Evolutionary conservation across 1,139 yeast genomes (phyloP), one percentile per base, ranked within the genome.

Genomic region (Williopsis jadinii): DNA sequence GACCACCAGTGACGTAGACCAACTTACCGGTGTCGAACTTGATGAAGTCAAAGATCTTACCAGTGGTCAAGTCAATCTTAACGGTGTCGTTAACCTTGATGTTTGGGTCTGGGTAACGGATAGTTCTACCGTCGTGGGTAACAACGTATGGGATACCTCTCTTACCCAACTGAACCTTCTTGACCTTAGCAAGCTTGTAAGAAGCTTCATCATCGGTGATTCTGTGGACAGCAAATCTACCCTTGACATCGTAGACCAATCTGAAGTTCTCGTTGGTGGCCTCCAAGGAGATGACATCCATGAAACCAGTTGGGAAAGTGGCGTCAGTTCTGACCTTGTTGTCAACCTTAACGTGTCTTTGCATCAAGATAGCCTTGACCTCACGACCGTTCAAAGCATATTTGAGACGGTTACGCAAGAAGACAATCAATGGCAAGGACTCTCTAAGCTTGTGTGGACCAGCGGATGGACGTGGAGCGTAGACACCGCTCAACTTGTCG

Each of bases 381-480:
- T 92, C 98, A 77, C 97, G 90, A 68, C 97, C 97, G 83, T 92
- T 92, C 70, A 92, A 83, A 60, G 97, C 97, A 73, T 92, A 92
- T 90, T 90, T 92, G 71, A 92, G 82, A 80, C 97, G 88, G 95
- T 92, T 92, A 84, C 98, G 88, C 70, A 92, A 78, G 81, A 92
- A 92, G 61, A 92, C 92, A 67, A 92, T 80, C 75, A 92, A 84
- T 69, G 98, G 98, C 68, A 92, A 84, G 51, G 97, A 92, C 79
- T 92, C 98, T 76, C 98, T 84, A 73, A 90, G 83, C 78, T 92
- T 92, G 84, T 92, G 98, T 70, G 98, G 98, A 80, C 98, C 98
- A 61, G 95, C 84, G 55, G 97, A 88, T 68, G 97, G 95, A 81
- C 97, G 90, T 77, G 98, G 98, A 60, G 98, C 98, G 73, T 92